These are phyloP conservation scores for Talaromyces sp. DNA, from an alignment of 2,329 filamentous ascomycete species.

Conservation along the genomic window DNA sequence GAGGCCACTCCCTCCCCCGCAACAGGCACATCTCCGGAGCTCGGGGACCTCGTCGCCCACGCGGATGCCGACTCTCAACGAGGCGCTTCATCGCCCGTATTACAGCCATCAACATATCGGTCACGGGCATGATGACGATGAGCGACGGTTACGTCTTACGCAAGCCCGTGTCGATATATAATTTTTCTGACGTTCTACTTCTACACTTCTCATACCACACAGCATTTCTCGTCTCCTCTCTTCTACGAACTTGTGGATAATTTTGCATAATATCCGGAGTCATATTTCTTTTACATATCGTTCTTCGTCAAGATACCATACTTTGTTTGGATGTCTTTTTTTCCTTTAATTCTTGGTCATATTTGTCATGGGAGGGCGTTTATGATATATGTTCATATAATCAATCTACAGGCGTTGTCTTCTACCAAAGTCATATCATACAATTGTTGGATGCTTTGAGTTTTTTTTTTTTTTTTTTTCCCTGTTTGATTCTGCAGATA, in stretches of 20 bases:
- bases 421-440: background rate
- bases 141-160: conserved; percentile 39
- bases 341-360: background rate
- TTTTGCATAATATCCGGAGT: background rate
- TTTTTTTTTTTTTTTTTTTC: background rate
- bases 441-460: background rate
- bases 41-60: conserved; percentile 28
- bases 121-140: conserved; percentile 33
- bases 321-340: conserved; percentile 11
- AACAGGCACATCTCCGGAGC: conserved; percentile 37
- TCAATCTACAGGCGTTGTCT: background rate
- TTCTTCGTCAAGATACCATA: conserved; percentile 8
- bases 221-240: background rate
- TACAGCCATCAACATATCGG: conserved; percentile 22
- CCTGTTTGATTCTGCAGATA: background rate
- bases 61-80: conserved; percentile 3
- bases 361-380: conserved; percentile 8
- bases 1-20: conserved; percentile 32
- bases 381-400: background rate
- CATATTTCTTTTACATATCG: background rate
- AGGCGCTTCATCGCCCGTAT: conserved; percentile 4
- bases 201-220: background rate
- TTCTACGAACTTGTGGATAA: background rate
- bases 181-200: conserved; percentile 17
- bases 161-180: conserved; percentile 39